Conservation (phyloP, 2,329 filamentous ascomycete genomes). For the Seiridium unicorne region DNA sequence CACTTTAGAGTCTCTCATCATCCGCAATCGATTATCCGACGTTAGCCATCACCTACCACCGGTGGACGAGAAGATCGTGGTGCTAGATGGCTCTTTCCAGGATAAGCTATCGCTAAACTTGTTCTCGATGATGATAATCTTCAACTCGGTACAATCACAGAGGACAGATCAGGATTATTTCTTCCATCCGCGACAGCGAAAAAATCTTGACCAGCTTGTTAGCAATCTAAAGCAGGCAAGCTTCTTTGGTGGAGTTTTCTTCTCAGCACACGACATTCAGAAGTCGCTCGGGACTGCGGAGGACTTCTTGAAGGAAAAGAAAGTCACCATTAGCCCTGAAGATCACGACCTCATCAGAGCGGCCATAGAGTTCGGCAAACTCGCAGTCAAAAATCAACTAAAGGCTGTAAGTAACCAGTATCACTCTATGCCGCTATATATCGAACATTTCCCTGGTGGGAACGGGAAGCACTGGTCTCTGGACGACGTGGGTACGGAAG, state of each 20-base stretch:
- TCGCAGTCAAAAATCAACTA: constrained; percentile 56
- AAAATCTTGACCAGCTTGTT: constrained; percentile 66
- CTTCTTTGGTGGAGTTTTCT: constrained; percentile 82
- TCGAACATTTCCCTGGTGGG: constrained; percentile 64
- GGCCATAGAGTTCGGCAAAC: constrained; percentile 64
- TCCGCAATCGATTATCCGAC: constrained; percentile 75
- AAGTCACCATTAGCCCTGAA: constrained; percentile 54
- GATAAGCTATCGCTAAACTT: constrained; percentile 82
- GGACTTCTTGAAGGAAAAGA: constrained; percentile 64
- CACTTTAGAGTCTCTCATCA: constrained; percentile 75
- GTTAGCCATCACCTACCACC: constrained; percentile 68
- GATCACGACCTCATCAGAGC: constrained; percentile 62
- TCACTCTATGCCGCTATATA: constrained; percentile 76
- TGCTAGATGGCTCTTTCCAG: constrained; percentile 78
- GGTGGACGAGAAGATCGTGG: constrained; percentile 68
- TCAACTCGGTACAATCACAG: constrained; percentile 87
- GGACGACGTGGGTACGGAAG: constrained; percentile 31
- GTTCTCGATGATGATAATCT: constrained; percentile 79
- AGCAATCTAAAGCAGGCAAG: constrained; percentile 79
- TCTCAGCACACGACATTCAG: constrained; percentile 59
- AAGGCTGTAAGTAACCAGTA: constrained; percentile 67
- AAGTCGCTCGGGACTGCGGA: constrained; percentile 65
- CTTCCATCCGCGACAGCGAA: constrained; percentile 74
- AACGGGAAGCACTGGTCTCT: constrained; percentile 68
- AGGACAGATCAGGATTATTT: constrained; percentile 83